Conservation (phyloP, 1,139 yeast species). For the Lodderomyces jiufengensis region DNA sequence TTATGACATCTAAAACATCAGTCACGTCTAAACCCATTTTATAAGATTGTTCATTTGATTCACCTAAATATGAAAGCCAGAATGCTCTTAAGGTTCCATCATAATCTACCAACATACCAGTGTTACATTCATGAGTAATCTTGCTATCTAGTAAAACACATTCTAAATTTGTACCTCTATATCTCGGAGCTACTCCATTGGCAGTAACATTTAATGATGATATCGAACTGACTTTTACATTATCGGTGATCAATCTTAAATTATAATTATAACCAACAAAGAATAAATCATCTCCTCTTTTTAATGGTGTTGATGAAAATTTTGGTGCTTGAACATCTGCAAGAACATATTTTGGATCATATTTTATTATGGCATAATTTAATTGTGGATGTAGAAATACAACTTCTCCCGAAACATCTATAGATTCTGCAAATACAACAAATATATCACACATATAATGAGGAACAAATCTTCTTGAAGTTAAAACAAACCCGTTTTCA, state of each 20-base stretch:
- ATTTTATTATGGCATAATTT: slow-evolving; percentile 79
- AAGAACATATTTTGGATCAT: slow-evolving; percentile 62
- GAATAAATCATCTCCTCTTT: slow-evolving; percentile 70
- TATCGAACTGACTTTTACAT: slow-evolving; percentile 73
- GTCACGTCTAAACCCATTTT: slow-evolving; percentile 79
- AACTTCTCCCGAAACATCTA: slow-evolving; percentile 76
- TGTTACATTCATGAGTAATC: slow-evolving; percentile 67
- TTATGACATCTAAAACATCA: slow-evolving; percentile 57
- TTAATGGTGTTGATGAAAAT: slow-evolving; percentile 54
- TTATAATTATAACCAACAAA: slow-evolving; percentile 80
- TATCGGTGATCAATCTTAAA: slow-evolving; percentile 68
- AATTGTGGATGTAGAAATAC: slow-evolving; percentile 85
- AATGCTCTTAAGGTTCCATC: slow-evolving; percentile 80
- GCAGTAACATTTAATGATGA: slow-evolving; percentile 73
- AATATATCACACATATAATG: slow-evolving; percentile 80
- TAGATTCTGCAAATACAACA: slow-evolving; percentile 81
- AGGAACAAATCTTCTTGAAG: slow-evolving; percentile 76
- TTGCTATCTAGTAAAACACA: slow-evolving; percentile 73
- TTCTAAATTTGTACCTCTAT: slow-evolving; percentile 82
- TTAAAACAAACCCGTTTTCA: slow-evolving; percentile 71
- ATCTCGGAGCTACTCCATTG: slow-evolving; percentile 67
- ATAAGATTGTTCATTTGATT: slow-evolving; percentile 60
- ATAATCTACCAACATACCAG: slow-evolving; percentile 75
- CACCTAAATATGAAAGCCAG: slow-evolving; percentile 83
- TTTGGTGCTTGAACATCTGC: slow-evolving; percentile 56